These are phyloP conservation scores for Agrocybe praecox DNA, from an alignment of 768 basidiomycete genomes.

Conservation along the genomic window DNA sequence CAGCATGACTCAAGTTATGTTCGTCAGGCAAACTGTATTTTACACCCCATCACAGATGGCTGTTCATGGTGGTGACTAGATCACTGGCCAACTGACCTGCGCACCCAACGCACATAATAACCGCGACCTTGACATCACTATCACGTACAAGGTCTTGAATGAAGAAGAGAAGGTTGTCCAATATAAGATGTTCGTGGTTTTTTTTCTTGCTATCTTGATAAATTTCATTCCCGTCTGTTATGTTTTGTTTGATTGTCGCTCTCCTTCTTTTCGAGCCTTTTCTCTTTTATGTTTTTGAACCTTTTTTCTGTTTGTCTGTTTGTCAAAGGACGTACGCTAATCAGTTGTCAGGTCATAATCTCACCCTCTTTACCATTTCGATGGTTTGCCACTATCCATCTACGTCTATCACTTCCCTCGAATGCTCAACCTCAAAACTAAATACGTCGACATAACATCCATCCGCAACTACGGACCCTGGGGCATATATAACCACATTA, in stretches of 20 bases:
- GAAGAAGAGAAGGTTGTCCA: constrained; percentile 44
- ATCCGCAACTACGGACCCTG: constrained; percentile 3
- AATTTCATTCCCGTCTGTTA: constrained; percentile 4
- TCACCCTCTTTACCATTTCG: constrained; percentile 12
- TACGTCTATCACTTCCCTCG: neutral
- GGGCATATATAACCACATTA: neutral
- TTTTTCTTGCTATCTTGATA: constrained; percentile 24
- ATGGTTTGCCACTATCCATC: constrained; percentile 13
- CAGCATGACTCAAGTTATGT: neutral
- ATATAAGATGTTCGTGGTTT: constrained; percentile 84
- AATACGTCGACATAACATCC: constrained; percentile 3
- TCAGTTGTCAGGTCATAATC: constrained; percentile 76
- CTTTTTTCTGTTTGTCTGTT: constrained; percentile 4
- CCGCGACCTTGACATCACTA: constrained; percentile 90
- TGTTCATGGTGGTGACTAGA: constrained; percentile 67
- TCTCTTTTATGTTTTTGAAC: constrained; percentile 3
- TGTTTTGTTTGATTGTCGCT: neutral
- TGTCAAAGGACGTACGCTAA: constrained; percentile 52
- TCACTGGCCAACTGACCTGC: constrained; percentile 75
- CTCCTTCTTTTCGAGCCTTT: neutral
- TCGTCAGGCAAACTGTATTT: constrained; percentile 89
- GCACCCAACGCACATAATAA: constrained; percentile 92
- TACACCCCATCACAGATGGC: constrained; percentile 85
- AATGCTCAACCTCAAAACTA: constrained; percentile 7
- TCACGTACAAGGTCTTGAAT: constrained; percentile 61